Evolutionary conservation across 2,329 filamentous ascomycete species (phyloP).

Genomic region (Cercospora sojina): DNA sequence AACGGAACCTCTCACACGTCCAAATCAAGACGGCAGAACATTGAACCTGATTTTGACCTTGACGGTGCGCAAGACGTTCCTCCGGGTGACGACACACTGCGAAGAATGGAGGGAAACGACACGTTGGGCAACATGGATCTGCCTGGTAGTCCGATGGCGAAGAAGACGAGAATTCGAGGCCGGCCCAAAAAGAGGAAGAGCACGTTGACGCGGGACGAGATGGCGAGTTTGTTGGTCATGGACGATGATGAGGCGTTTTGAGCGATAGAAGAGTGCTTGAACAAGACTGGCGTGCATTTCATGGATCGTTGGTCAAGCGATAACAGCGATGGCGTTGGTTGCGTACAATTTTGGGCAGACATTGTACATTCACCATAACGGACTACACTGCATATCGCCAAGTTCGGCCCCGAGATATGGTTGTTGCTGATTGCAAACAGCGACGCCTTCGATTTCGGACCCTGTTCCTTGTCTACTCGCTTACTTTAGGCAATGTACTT

Average conservation of each 20-base stretch:
- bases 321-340: background rate
- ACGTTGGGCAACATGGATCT: conserved; percentile 41
- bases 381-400: background rate
- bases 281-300: background rate
- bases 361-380: background rate
- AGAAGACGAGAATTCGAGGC: conserved; percentile 53
- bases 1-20: conserved; percentile 5
- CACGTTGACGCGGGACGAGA: conserved; percentile 72
- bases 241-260: conserved; percentile 5
- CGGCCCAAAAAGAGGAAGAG: conserved; percentile 67
- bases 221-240: conserved; percentile 56
- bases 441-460: background rate
- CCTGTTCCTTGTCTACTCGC: background rate
- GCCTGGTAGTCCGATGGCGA: conserved; percentile 38
- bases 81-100: conserved; percentile 25
- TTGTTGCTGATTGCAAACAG: background rate
- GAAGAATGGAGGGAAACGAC: conserved; percentile 23
- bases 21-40: conserved; percentile 5
- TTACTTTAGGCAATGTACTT: no score
- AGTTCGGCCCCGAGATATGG: no score
- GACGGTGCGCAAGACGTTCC: conserved; percentile 31
- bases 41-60: conserved; percentile 22
- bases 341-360: background rate
- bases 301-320: background rate
- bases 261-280: background rate